Percentiles rank a stretch among this genome's conserved stretches.
Conservation (phyloP, 2,329 filamentous ascomycete genomes). For the Fusarium floridanum region DNA sequence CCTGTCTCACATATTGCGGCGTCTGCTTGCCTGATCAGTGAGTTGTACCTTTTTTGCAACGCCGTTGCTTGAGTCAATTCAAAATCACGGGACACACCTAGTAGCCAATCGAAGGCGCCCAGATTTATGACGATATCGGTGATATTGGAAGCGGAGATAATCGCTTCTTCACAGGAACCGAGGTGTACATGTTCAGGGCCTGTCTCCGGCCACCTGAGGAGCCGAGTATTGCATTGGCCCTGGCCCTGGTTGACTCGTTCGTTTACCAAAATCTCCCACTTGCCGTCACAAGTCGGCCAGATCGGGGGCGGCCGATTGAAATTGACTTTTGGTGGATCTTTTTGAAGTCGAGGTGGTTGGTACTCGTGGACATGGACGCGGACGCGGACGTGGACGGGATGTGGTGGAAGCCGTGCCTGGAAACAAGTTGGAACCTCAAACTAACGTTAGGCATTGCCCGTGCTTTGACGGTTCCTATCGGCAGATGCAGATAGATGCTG, state of each 20-base stretch:
- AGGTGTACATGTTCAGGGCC: neutral
- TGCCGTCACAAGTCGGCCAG: neutral
- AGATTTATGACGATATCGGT: neutral
- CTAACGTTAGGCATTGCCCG: neutral
- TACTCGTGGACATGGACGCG: neutral
- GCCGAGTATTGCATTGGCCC: neutral
- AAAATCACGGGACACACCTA: neutral
- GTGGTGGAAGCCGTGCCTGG: conserved; percentile 1
- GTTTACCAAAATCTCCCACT: neutral
- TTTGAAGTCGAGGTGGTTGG: conserved; percentile 20
- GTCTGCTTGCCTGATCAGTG: neutral
- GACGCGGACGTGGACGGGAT: neutral
- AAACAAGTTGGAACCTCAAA: neutral
- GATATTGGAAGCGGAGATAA: neutral
- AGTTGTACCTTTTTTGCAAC: neutral
- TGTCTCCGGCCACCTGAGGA: neutral
- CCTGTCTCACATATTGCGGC: conserved; percentile 21
- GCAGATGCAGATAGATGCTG: neutral
- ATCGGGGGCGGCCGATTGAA: conserved; percentile 29
- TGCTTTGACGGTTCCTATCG: neutral
- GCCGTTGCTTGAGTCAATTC: conserved; percentile 16
- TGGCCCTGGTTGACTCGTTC: neutral
- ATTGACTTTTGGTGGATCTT: conserved; percentile 31
- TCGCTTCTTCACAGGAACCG: neutral
- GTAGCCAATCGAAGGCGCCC: neutral